Base-by-base conservation (phyloP, 164 flowering plant genomes). In the Akebia trifoliata region DNA sequence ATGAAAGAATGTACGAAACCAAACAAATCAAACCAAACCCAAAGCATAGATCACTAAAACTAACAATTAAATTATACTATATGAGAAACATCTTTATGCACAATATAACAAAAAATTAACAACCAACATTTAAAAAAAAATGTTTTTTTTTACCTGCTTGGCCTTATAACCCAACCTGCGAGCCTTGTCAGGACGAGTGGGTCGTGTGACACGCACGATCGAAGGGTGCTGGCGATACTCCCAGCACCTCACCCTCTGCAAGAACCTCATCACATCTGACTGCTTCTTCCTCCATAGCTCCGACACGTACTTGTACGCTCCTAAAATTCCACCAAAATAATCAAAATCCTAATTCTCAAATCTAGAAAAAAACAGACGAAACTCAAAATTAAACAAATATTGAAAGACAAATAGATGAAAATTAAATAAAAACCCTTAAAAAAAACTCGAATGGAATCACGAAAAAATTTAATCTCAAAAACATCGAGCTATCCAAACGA, bases 211-310 rank as follows among this genome's bases (percentile, higher is more conserved):
- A 11, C 78, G 74, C 2, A 71, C 76, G 10, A 74, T 74, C 14
- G 81, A 69, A 20, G 81, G 78, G 15, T 38, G 76, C 70, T 77
- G 78, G 25, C 81, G 72, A 59, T 77, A 77, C 73, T 85, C 91
- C 91, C 91, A 85, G 65, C 87, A 82, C 68, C 87, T 70, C n/a
- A 82, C 87, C 78, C 87, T 76, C 68, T 73, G 91, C 72, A 82
- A 40, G 61, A 85, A 85, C 75, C 91, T 77, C 91, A 82, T 85
- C 62, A 85, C 85, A 65, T 85, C 91, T 1, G 91, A 85, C 56
- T 84, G 90, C 80, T 84, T 84, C 83, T 84, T 84, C 78, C 86
- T 80, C 87, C 87, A 82, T 74, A 85, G 71, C 86, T 85, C 91
- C 38, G 81, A 77, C 11, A 85, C 86, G 57, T 82, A 85, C 63